These are phyloP conservation scores for Saccharomyces hybrid DNA, from an alignment of 1,139 yeast genomes.

Conservation along the genomic window DNA sequence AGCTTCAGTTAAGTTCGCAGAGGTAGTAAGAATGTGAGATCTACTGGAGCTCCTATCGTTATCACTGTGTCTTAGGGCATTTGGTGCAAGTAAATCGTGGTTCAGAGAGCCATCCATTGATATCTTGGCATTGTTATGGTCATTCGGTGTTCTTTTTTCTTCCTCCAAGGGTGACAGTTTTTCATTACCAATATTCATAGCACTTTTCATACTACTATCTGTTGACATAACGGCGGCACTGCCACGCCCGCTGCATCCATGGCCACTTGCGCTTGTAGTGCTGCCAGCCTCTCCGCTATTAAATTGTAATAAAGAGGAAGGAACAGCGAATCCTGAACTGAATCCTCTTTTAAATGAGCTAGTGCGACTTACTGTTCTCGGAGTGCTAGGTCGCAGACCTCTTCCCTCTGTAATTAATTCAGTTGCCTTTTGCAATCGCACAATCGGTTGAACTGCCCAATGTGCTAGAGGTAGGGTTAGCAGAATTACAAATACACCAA, in stretches of 20 bases:
- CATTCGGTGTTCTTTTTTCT: neutral
- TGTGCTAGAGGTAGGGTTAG: conserved; percentile 79
- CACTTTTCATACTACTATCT: neutral
- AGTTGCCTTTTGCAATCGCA: conserved; percentile 74
- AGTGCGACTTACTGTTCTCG: conserved; percentile 3
- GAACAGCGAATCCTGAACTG: neutral
- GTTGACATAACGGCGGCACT: neutral
- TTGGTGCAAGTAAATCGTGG: conserved; percentile 7
- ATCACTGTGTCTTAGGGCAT: conserved; percentile 7
- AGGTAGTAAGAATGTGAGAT: conserved; percentile 27
- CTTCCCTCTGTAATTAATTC: conserved; percentile 45
- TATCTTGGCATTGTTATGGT: neutral
- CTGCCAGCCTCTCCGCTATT: neutral
- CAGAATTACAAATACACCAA: conserved; percentile 66
- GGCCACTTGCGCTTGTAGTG: neutral
- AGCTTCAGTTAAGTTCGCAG: conserved; percentile 37
- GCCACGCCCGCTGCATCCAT: neutral
- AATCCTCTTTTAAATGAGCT: conserved; percentile 2
- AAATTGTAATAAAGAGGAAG: neutral
- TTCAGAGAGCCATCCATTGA: conserved; percentile 10
- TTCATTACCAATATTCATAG: neutral
- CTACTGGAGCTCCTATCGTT: conserved; percentile 16
- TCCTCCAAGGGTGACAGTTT: conserved; percentile 2
- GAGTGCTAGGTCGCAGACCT: conserved; percentile 27
- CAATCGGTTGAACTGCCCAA: conserved; percentile 78